These are phyloP conservation scores for Chrysopogon serrulatus DNA, from an alignment of 176 grass and related monocot genomes.

Conservation along the genomic window DNA sequence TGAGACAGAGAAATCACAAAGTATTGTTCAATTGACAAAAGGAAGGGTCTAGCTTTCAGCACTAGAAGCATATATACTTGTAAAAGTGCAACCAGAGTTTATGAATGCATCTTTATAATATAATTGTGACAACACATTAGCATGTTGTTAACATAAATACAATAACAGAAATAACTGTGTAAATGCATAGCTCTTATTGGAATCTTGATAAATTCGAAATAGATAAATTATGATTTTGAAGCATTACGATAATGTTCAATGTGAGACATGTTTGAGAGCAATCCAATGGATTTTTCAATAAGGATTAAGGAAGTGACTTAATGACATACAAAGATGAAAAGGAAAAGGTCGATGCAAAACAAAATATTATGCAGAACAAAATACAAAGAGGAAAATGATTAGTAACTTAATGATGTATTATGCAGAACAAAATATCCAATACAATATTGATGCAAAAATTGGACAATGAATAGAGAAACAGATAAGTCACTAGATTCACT, in stretches of 20 bases:
- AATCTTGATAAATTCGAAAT: neutral
- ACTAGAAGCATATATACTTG: neutral
- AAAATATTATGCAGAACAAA: too few species aligned
- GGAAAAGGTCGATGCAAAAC: too few species aligned
- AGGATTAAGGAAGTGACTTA: neutral
- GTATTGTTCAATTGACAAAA: neutral
- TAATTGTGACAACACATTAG: neutral
- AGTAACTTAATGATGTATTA: neutral
- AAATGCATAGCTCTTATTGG: neutral
- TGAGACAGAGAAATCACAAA: conserved; percentile 31
- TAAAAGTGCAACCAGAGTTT: neutral
- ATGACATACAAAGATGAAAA: neutral
- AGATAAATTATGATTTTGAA: neutral
- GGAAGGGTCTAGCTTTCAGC: neutral
- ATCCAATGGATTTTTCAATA: neutral
- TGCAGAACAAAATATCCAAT: neutral
- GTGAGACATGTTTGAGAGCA: neutral
- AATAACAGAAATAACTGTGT: too few species aligned
- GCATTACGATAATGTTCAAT: neutral
- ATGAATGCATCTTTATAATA: neutral
- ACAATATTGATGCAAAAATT: neutral
- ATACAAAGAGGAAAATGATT: too few species aligned
- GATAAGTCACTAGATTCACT: conserved; percentile 26
- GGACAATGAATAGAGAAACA: conserved; percentile 3
- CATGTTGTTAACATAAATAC: neutral